These are phyloP conservation scores for Alternaria sp. DNA, from an alignment of 2,329 filamentous ascomycete species.

Conservation along the genomic window DNA sequence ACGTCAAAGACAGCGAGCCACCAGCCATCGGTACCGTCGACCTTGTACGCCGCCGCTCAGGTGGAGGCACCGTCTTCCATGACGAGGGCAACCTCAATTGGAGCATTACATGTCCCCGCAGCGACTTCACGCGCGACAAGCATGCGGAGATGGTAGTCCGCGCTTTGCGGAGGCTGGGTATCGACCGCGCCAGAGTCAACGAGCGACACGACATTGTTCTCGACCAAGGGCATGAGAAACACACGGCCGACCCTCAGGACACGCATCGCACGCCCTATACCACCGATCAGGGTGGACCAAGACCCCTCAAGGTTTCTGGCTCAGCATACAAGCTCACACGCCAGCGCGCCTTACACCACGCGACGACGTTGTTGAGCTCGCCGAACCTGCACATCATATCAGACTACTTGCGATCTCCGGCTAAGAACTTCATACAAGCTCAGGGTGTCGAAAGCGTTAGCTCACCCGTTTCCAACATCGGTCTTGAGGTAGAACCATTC, in stretches of 20 bases:
- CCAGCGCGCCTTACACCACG: slow-evolving; percentile 85
- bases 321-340: slow-evolving; percentile 94
- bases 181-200: slow-evolving; percentile 76
- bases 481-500: slow-evolving; percentile 61
- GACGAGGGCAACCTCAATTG: slow-evolving; percentile 95
- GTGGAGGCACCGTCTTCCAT: slow-evolving; percentile 94
- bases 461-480: slow-evolving; percentile 83
- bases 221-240: slow-evolving; percentile 56
- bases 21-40: slow-evolving; percentile 57
- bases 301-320: slow-evolving; percentile 80
- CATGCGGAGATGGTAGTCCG: slow-evolving; percentile 93
- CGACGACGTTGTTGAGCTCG: slow-evolving; percentile 84
- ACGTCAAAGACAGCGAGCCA: slow-evolving; percentile 44
- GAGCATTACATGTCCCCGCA: slow-evolving; percentile 84
- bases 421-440: slow-evolving; percentile 77
- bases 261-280: slow-evolving; percentile 58
- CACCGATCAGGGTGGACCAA: slow-evolving; percentile 38
- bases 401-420: slow-evolving; percentile 78
- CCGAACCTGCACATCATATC: slow-evolving; percentile 77
- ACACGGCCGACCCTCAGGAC: slow-evolving; percentile 46
- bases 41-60: slow-evolving; percentile 84
- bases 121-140: slow-evolving; percentile 80
- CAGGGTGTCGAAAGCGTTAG: slow-evolving; percentile 92
- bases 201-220: slow-evolving; percentile 93
- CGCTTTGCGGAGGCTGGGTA: slow-evolving; percentile 72